phyloP scores from a whole-genome alignment of 208 protist species.

The Leishmania tarentolae region DNA sequence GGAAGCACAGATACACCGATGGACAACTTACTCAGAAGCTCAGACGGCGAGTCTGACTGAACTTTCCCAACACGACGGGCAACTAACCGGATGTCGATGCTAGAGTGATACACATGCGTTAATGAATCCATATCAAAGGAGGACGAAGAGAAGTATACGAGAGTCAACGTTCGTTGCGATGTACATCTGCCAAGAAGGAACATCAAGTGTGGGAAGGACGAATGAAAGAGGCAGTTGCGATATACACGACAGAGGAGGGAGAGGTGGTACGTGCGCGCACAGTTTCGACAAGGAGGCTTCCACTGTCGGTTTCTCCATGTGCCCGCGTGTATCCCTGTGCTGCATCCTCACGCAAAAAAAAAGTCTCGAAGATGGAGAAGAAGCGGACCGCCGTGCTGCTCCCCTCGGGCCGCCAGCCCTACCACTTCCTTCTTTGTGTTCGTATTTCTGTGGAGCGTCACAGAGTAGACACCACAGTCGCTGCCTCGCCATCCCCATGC shows the following conservation, averaged over 20 bases:
- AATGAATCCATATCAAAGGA: too few species aligned
- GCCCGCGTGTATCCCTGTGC: too few species aligned
- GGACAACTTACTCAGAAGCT: neutral
- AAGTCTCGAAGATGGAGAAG: neutral
- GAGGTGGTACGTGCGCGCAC: neutral
- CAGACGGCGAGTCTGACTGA: neutral
- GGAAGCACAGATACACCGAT: neutral
- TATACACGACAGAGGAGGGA: neutral
- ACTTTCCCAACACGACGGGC: neutral
- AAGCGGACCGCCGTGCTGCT: neutral
- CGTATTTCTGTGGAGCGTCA: neutral
- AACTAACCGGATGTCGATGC: neutral
- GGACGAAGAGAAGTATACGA: neutral
- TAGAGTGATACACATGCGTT: neutral
- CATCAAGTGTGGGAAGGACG: neutral
- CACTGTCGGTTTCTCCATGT: too few species aligned
- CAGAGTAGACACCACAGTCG: neutral
- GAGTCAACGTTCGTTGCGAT: too few species aligned
- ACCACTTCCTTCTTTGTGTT: neutral
- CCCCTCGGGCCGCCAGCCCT: neutral
- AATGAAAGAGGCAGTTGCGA: neutral
- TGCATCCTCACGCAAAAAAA: too few species aligned
- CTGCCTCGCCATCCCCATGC: neutral
- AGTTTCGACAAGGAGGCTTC: neutral
- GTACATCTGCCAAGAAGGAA: neutral